These are phyloP conservation scores for Boletus subcaerulescens DNA, from an alignment of 768 basidiomycete species.

Conservation along the genomic window DNA sequence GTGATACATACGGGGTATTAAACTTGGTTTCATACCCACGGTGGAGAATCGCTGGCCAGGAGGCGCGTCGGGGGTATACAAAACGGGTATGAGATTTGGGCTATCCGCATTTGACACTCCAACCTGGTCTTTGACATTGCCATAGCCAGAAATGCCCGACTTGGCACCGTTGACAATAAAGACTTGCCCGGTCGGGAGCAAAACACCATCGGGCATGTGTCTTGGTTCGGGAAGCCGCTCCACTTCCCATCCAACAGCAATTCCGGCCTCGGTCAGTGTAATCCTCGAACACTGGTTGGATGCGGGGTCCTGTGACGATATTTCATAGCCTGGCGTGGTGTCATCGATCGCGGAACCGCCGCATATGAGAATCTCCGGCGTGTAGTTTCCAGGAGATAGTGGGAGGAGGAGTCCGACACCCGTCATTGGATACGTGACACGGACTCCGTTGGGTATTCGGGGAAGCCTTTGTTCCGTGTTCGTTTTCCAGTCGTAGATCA, in stretches of 20 bases:
- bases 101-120: constrained; percentile 78
- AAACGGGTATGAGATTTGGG: constrained; percentile 62
- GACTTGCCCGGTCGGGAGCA: constrained; percentile 73
- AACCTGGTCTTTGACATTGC: constrained; percentile 65
- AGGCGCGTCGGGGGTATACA: constrained; percentile 62
- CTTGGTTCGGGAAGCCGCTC: constrained; percentile 75
- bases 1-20: constrained; percentile 76
- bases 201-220: constrained; percentile 76
- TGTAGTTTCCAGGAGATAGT: constrained; percentile 60
- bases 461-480: constrained; percentile 65
- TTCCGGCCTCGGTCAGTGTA: constrained; percentile 60
- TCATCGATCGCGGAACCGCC: constrained; percentile 73
- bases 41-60: constrained; percentile 56
- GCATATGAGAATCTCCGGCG: constrained; percentile 70
- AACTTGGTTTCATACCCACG: constrained; percentile 57
- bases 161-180: constrained; percentile 75
- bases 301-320: constrained; percentile 72
- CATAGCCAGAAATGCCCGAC: constrained; percentile 74
- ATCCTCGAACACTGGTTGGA: constrained; percentile 73
- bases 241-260: constrained; percentile 65
- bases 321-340: constrained; percentile 50
- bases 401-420: constrained; percentile 75
- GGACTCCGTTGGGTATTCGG: constrained; percentile 69
- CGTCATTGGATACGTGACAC: constrained; percentile 82
- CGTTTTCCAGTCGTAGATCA: constrained; percentile 72